Evolutionary conservation across 2,329 filamentous ascomycete species (phyloP).

Genomic region (Pseudogymnoascus pannorum): DNA sequence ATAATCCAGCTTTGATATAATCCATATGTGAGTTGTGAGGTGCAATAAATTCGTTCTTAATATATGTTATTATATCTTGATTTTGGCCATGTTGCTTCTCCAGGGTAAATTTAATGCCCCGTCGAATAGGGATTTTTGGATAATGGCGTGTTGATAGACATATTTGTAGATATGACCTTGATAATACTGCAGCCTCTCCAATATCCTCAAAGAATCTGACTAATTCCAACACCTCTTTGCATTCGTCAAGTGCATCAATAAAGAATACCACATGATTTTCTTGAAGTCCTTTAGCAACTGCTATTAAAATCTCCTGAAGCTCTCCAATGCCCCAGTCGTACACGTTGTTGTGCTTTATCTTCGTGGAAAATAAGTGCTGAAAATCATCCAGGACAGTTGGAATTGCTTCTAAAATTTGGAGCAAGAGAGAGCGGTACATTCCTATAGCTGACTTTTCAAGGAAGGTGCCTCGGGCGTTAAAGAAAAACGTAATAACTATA

Average conservation of each 20-base stretch:
- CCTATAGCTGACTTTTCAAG: constrained; percentile 39
- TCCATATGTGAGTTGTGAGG: constrained; percentile 15
- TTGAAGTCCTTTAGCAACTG: neutral
- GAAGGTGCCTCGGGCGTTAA: constrained; percentile 15
- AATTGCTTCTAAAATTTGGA: constrained; percentile 34
- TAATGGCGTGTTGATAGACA: constrained; percentile 28
- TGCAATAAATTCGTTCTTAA: constrained; percentile 20
- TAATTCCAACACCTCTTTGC: constrained; percentile 32
- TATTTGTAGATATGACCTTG: constrained; percentile 13
- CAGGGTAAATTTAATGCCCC: constrained; percentile 21
- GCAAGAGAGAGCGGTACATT: constrained; percentile 42
- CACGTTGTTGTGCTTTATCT: constrained; percentile 8
- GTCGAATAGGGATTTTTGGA: constrained; percentile 21
- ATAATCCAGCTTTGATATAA: constrained; percentile 17
- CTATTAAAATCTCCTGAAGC: neutral
- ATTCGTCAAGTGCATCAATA: constrained; percentile 42
- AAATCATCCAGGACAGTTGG: constrained; percentile 30
- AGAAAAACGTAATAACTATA: constrained; percentile 29
- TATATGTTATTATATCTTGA: constrained; percentile 25
- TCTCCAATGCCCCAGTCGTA: neutral
- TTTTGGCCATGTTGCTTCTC: constrained; percentile 23
- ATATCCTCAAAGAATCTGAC: constrained; percentile 25
- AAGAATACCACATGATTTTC: constrained; percentile 28
- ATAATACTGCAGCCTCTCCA: constrained; percentile 13
- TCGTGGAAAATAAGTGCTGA: constrained; percentile 16